These are phyloP conservation scores for Fraxinus velutina DNA, from an alignment of 305 asterid species.

Conservation along the genomic window DNA sequence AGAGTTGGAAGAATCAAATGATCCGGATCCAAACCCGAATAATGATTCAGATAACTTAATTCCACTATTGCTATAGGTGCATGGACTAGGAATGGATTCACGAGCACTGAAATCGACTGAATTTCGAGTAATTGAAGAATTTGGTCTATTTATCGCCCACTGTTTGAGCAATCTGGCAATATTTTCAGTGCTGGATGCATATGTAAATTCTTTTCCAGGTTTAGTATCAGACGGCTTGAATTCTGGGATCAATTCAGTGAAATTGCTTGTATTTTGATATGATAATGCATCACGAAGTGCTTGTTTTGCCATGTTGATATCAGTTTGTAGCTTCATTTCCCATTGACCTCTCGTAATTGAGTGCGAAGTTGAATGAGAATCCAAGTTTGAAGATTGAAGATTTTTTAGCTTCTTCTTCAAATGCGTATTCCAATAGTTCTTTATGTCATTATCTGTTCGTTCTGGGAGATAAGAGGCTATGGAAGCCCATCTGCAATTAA, in stretches of 20 bases:
- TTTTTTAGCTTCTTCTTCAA: constrained; percentile 44
- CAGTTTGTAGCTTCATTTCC: constrained; percentile 75
- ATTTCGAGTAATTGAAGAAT: constrained; percentile 39
- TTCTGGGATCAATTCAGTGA: constrained; percentile 4
- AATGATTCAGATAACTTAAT: constrained; percentile 42
- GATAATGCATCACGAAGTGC: constrained; percentile 80
- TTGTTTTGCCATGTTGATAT: constrained; percentile 75
- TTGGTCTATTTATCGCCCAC: constrained; percentile 46
- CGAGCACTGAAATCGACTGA: constrained; percentile 32
- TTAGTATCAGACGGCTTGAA: not conserved
- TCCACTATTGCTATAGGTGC: constrained; percentile 29
- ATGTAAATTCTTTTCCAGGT: constrained; percentile 21
- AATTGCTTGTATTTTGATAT: constrained; percentile 23
- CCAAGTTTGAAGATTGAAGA: constrained; percentile 29
- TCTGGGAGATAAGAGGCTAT: constrained; percentile 83
- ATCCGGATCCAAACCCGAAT: constrained; percentile 50
- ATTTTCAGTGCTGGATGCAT: constrained; percentile 78
- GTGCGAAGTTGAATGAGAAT: constrained; percentile 26
- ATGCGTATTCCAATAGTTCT: constrained; percentile 83
- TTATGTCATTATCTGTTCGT: constrained; percentile 84
- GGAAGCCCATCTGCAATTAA: constrained; percentile 73
- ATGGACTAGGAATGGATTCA: constrained; percentile 23
- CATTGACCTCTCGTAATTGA: constrained; percentile 67
- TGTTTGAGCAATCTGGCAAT: constrained; percentile 65
- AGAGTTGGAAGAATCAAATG: constrained; percentile 46